Evolutionary conservation across 495 filamentous ascomycete genomes (phyloP), one percentile per base, ranked within the genome.

Genomic region (Pyrenopolyporus hunteri): DNA sequence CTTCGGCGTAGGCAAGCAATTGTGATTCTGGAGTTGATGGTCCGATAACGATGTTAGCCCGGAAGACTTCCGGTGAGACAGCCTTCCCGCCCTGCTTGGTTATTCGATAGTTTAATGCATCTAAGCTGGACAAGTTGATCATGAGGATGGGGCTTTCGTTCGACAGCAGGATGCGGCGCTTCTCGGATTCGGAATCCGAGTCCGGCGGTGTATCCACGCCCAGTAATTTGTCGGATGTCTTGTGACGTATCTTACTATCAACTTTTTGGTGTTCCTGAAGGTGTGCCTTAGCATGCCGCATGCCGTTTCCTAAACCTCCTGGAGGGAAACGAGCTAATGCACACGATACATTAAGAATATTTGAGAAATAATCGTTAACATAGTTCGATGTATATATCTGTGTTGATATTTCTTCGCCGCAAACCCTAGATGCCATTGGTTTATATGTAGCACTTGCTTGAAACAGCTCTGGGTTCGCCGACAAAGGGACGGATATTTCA

Each of bases 91-190:
- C 83, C 11, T 73, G 78, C 14, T 70, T 74, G 50, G 79, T 77
- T 54, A 96, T 95, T 4, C 82, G 73, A 43, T 82, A 74, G 60
- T 96, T 96, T 1, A 98, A 76, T 0, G 79, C 79, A 48, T 89
- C 87, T 31, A 98, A 82, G 54, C 92, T 96, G 2, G 89, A 87
- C 13, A 84, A 80, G 9, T 88, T 91, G 23, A 98, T 89, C 4
- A 89, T 79, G 0, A 98, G 82, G 45, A 98, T 94, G 0, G 94
- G 93, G 40, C 88, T 92, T 70, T 98, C 94, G 67, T 98, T 98
- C 10, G 92, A 89, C 2, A 98, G 74, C 1, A 92, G 75, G 39
- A 97, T 91, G 2, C 86, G 86, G n/a, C 71, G 80, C 23, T 42
- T 53, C 11, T 61, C 55, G 20, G 69, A 48, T 68, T 80, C 69